phyloP scores from a whole-genome alignment of 495 filamentous ascomycete genomes.

The Aspergillus saccharolyticus region DNA sequence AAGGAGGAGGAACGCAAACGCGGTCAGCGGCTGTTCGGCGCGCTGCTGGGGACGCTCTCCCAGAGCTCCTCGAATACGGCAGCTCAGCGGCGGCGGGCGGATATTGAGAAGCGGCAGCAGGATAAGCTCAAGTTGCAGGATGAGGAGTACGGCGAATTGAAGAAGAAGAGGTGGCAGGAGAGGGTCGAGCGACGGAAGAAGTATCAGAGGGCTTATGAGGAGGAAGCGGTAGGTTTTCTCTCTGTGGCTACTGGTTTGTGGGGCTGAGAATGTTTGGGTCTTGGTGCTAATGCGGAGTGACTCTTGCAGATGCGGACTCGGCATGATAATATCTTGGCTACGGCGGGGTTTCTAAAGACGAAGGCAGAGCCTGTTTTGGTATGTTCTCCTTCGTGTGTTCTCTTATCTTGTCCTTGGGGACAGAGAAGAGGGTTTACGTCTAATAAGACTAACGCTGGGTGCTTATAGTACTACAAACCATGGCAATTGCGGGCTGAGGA shows the following conservation, averaged over 20 bases:
- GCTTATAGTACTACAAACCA: slow-evolving; percentile 75
- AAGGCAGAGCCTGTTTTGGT: slow-evolving; percentile 72
- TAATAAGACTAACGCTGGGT: slow-evolving; percentile 4
- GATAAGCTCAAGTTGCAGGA: slow-evolving; percentile 73
- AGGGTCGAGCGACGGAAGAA: slow-evolving; percentile 53
- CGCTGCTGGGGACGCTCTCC: slow-evolving; percentile 79
- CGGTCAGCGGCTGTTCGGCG: slow-evolving; percentile 85
- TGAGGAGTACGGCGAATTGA: slow-evolving; percentile 64
- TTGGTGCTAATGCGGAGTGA: slow-evolving; percentile 4
- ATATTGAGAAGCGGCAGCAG: slow-evolving; percentile 87
- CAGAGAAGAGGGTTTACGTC: background rate
- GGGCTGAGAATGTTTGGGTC: too few relatives aligned
- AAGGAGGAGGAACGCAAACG: slow-evolving; percentile 75
- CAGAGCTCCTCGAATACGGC: slow-evolving; percentile 58
- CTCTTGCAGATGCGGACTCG: slow-evolving; percentile 67
- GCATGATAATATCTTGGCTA: slow-evolving; percentile 66
- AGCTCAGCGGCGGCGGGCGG: slow-evolving; percentile 71
- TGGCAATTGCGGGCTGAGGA: slow-evolving; percentile 67
- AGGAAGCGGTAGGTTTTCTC: slow-evolving; percentile 61
- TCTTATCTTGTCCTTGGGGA: slow-evolving; percentile 5
- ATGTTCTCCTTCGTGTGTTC: slow-evolving; percentile 25
- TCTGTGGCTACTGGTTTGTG: too few relatives aligned
- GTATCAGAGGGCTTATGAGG: slow-evolving; percentile 74
- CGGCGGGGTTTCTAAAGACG: slow-evolving; percentile 73
- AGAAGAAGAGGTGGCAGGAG: slow-evolving; percentile 57